These are phyloP conservation scores for Candida patagonica DNA, from an alignment of 805 yeast genomes.

Conservation along the genomic window DNA sequence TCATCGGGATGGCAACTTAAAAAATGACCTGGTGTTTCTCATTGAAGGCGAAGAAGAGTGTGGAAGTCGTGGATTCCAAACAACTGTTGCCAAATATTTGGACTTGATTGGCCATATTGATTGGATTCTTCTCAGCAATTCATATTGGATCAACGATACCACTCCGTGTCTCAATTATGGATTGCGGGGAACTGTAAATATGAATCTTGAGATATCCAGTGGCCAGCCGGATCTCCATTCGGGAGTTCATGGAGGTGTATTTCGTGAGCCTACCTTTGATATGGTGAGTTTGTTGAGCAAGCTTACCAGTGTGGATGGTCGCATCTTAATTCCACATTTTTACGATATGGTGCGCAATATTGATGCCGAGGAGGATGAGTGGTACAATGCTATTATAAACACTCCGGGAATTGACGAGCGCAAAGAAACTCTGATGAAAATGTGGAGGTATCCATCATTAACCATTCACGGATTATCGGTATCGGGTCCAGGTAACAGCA, in stretches of 20 bases:
- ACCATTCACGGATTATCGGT: constrained; percentile 78
- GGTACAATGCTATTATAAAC: constrained; percentile 53
- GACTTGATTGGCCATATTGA: constrained; percentile 61
- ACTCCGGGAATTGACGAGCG: constrained; percentile 28
- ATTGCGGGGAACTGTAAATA: constrained; percentile 80
- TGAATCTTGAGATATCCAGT: constrained; percentile 58
- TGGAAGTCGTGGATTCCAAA: constrained; percentile 79
- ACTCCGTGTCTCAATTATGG: constrained; percentile 94
- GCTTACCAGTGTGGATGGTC: constrained; percentile 45
- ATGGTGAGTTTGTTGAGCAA: constrained; percentile 61
- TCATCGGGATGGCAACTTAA: constrained; percentile 39
- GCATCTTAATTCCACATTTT: constrained; percentile 57
- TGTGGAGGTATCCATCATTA: constrained; percentile 86
- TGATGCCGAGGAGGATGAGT: constrained; percentile 44
- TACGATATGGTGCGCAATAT: constrained; percentile 57
- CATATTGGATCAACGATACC: constrained; percentile 86
- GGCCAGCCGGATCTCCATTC: constrained; percentile 87
- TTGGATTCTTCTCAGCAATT: constrained; percentile 83
- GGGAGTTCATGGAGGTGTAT: constrained; percentile 92
- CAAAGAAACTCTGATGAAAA: constrained; percentile 43
- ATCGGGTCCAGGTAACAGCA: constrained; percentile 82
- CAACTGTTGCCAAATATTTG: constrained; percentile 46
- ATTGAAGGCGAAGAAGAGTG: constrained; percentile 95
- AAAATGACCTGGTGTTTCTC: constrained; percentile 68
- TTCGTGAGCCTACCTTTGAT: constrained; percentile 83